These are phyloP conservation scores for Sugiyamaella paludigena DNA, from an alignment of 1,139 yeast genomes.

Conservation along the genomic window DNA sequence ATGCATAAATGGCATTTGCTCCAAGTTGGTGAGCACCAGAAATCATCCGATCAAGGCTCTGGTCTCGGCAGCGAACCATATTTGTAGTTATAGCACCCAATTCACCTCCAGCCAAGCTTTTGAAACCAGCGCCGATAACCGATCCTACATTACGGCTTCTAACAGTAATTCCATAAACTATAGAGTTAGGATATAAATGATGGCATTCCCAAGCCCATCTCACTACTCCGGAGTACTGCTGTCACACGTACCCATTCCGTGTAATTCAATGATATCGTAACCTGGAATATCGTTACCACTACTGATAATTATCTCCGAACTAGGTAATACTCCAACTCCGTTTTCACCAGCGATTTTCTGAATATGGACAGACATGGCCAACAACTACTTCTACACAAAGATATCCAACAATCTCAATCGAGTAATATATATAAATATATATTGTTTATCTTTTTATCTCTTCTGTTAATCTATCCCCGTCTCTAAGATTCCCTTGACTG, in stretches of 20 bases:
- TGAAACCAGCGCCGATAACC: constrained; percentile 27
- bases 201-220: no score
- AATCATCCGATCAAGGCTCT: constrained; percentile 28
- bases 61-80: constrained; percentile 26
- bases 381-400: no score
- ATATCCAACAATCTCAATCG: no score
- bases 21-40: constrained; percentile 25
- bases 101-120: constrained; percentile 29
- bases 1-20: constrained; percentile 29
- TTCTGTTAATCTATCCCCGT: no score
- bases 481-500: no score
- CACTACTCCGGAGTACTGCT: no score
- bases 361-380: constrained; percentile 1
- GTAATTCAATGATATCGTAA: constrained; percentile 22
- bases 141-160: constrained; percentile 24
- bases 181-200: constrained; percentile 2
- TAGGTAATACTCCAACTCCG: constrained; percentile 14
- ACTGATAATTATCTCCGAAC: constrained; percentile 15
- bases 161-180: constrained; percentile 29
- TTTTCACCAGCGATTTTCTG: not conserved
- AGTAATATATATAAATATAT: no score
- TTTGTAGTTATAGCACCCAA: constrained; percentile 26
- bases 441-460: no score
- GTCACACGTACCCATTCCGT: constrained; percentile 18
- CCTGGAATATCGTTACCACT: constrained; percentile 31